phyloP scores from a whole-genome alignment of 2,329 filamentous ascomycete species.

The Nemania bipapillata region DNA sequence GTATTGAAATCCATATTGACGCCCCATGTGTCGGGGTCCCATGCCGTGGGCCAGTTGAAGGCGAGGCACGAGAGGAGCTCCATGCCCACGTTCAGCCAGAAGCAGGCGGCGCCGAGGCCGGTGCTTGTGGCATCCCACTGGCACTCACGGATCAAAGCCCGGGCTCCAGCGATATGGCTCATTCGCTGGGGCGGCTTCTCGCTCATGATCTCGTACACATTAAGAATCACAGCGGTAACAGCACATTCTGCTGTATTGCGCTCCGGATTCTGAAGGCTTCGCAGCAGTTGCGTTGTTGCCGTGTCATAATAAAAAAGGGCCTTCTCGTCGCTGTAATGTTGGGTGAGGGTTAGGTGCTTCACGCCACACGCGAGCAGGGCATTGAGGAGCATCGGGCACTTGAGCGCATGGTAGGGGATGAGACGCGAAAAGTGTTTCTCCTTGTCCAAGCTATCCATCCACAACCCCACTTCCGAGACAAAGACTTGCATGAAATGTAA shows the following conservation, averaged over 20 bases:
- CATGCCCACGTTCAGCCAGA: slow-evolving; percentile 92
- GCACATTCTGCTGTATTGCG: slow-evolving; percentile 86
- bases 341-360: slow-evolving; percentile 77
- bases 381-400: slow-evolving; percentile 87
- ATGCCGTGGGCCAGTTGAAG: slow-evolving; percentile 86
- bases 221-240: slow-evolving; percentile 85
- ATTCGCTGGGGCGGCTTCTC: slow-evolving; percentile 81
- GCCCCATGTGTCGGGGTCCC: slow-evolving; percentile 91
- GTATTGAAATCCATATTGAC: slow-evolving; percentile 76
- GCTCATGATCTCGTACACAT: slow-evolving; percentile 93
- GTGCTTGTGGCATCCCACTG: slow-evolving; percentile 83
- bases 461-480: slow-evolving; percentile 86
- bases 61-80: slow-evolving; percentile 89
- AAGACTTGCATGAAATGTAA: slow-evolving; percentile 92
- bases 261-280: slow-evolving; percentile 83
- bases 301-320: slow-evolving; percentile 86
- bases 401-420: slow-evolving; percentile 83
- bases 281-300: slow-evolving; percentile 80
- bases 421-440: slow-evolving; percentile 86
- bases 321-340: slow-evolving; percentile 76
- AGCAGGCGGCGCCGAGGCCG: slow-evolving; percentile 86
- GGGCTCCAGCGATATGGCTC: slow-evolving; percentile 87
- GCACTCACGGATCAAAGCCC: slow-evolving; percentile 88
- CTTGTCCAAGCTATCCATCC: slow-evolving; percentile 93
- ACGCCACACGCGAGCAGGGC: slow-evolving; percentile 90